Conservation (phyloP, 2,329 filamentous ascomycete genomes). For the Trichoderma harzianum region DNA sequence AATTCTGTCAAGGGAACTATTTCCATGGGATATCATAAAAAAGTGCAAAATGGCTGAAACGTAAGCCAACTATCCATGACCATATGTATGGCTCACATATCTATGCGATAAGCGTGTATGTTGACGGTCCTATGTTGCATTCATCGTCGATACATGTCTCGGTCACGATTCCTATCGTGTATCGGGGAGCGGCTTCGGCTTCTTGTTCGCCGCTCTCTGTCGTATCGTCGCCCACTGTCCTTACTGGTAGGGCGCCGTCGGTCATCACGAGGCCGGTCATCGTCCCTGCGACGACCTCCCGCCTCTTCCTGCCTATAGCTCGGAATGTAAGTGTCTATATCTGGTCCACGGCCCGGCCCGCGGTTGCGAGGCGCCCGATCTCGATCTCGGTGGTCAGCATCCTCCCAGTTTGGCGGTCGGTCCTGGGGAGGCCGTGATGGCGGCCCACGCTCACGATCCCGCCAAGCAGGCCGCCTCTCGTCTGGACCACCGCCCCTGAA, state of each 20-base stretch:
- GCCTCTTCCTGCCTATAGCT: slow-evolving; percentile 40
- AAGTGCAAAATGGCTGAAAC: neutral
- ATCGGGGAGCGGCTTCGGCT: slow-evolving; percentile 41
- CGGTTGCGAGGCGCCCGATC: slow-evolving; percentile 36
- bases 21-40: slow-evolving; percentile 17
- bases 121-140: neutral
- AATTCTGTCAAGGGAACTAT: neutral
- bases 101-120: neutral
- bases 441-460: slow-evolving; percentile 50
- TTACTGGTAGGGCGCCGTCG: slow-evolving; percentile 33
- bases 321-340: slow-evolving; percentile 51
- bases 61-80: neutral
- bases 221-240: slow-evolving; percentile 37
- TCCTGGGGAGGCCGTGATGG: slow-evolving; percentile 48
- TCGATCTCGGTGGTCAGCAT: slow-evolving; percentile 41
- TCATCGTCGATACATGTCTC: slow-evolving; percentile 44
- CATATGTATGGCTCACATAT: neutral
- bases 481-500: slow-evolving; percentile 42
- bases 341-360: slow-evolving; percentile 32
- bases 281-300: slow-evolving; percentile 33
- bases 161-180: slow-evolving; percentile 38
- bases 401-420: slow-evolving; percentile 31
- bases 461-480: slow-evolving; percentile 53
- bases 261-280: slow-evolving; percentile 30
- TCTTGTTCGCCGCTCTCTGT: slow-evolving; percentile 40